Percentiles rank a stretch among this genome's conserved stretches.
Evolutionary conservation across 2,329 filamentous ascomycete genomes (phyloP).

Genomic region (Penicillium sp.): DNA sequence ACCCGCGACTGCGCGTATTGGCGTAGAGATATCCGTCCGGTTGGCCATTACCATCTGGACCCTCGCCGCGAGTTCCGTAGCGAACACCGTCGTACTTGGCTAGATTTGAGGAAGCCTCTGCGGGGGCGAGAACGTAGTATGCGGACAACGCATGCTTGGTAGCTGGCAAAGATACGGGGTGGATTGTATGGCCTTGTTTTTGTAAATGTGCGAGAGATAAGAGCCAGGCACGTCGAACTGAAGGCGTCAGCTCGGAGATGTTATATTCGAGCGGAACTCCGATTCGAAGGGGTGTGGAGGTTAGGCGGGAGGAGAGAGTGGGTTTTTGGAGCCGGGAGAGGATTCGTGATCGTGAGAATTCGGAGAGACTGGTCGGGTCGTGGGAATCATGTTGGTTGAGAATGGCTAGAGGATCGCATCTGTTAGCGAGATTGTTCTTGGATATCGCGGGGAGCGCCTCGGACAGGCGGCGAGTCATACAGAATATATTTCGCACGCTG

Average conservation of each 20-base stretch:
- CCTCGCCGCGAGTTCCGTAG: slow-evolving; percentile 68
- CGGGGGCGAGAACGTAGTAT: slow-evolving; percentile 94
- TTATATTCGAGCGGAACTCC: slow-evolving; percentile 80
- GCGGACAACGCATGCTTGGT: slow-evolving; percentile 86
- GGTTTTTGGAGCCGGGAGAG: slow-evolving; percentile 46
- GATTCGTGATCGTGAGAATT: slow-evolving; percentile 58
- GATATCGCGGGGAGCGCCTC: not conserved
- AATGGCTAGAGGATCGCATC: slow-evolving; percentile 38
- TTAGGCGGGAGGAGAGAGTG: slow-evolving; percentile 28
- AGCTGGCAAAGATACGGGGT: slow-evolving; percentile 78
- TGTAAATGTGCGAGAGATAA: slow-evolving; percentile 64
- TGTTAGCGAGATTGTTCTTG: slow-evolving; percentile 15
- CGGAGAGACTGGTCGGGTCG: slow-evolving; percentile 75
- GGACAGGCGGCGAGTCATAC: slow-evolving; percentile 41
- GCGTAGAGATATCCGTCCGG: slow-evolving; percentile 68
- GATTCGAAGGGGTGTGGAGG: slow-evolving; percentile 50
- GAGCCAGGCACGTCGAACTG: slow-evolving; percentile 73
- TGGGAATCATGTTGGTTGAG: slow-evolving; percentile 66
- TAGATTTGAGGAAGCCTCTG: slow-evolving; percentile 93
- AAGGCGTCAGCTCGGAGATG: slow-evolving; percentile 73
- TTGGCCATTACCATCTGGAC: slow-evolving; percentile 58
- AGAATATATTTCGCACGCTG: slow-evolving; percentile 58
- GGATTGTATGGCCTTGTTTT: slow-evolving; percentile 69
- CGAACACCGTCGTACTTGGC: slow-evolving; percentile 97
- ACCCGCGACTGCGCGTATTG: slow-evolving; percentile 70